Percentiles rank a stretch among this genome's conserved stretches.
Evolutionary conservation across 2,329 filamentous ascomycete genomes (phyloP).

Genomic region (Alternaria novae-zelandiae): DNA sequence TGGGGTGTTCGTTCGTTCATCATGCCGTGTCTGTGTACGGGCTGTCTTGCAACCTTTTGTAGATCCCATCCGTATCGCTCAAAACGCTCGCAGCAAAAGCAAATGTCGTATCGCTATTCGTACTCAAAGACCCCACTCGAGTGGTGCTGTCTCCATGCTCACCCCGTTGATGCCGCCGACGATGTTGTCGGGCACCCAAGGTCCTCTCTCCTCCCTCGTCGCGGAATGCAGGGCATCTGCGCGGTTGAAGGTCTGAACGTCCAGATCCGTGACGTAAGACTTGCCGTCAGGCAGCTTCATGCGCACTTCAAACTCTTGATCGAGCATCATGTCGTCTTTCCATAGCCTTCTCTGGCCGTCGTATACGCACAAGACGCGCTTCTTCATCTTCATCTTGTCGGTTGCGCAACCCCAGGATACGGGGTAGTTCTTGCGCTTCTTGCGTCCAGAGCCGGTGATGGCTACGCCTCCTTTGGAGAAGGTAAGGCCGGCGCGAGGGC

Average conservation of each 20-base stretch:
- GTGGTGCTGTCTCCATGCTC: neutral
- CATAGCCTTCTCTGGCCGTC: slow-evolving; percentile 85
- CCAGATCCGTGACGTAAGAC: slow-evolving; percentile 89
- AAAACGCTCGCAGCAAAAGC: slow-evolving; percentile 7
- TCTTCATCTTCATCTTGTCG: slow-evolving; percentile 97
- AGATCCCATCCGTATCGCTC: slow-evolving; percentile 10
- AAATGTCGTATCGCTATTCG: slow-evolving; percentile 4
- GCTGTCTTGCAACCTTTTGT: slow-evolving; percentile 21
- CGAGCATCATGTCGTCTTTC: slow-evolving; percentile 99
- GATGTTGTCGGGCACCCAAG: slow-evolving; percentile 78
- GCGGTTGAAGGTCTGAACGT: slow-evolving; percentile 85
- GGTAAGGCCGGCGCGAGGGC: slow-evolving; percentile 67
- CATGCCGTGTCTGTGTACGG: slow-evolving; percentile 26
- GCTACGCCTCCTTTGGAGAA: slow-evolving; percentile 76
- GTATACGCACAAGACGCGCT: slow-evolving; percentile 91
- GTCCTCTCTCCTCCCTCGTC: slow-evolving; percentile 85
- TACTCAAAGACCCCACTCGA: slow-evolving; percentile 8
- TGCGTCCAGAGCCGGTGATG: slow-evolving; percentile 68
- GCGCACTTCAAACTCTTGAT: slow-evolving; percentile 91
- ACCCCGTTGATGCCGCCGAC: slow-evolving; percentile 12
- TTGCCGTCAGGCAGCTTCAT: slow-evolving; percentile 71
- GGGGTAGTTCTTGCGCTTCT: slow-evolving; percentile 92
- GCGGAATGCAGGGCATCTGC: slow-evolving; percentile 83
- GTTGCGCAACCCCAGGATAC: slow-evolving; percentile 91
- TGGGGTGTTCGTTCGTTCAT: slow-evolving; percentile 6